Percentiles rank a stretch among this genome's conserved stretches.
These are phyloP conservation scores for Jaenimonas drosophilae DNA, from an alignment of 208 protist genomes.

Conservation along the genomic window DNA sequence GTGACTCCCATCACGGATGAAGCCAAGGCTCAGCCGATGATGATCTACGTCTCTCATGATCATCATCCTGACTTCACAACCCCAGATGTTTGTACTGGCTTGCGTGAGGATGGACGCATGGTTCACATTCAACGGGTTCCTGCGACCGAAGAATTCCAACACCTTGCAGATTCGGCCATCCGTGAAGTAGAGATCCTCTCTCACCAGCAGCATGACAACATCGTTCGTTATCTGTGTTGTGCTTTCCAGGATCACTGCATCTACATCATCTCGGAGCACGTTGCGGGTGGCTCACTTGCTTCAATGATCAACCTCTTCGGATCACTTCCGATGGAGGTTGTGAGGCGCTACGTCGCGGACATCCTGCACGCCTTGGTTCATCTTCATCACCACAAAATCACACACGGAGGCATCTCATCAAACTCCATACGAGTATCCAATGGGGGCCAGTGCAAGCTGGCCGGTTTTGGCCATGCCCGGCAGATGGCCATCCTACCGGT, in stretches of 20 bases:
- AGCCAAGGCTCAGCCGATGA: too few relatives aligned
- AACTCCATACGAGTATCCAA: conserved; percentile 72
- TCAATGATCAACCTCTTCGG: conserved; percentile 20
- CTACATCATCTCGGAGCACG: conserved; percentile 59
- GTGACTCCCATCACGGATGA: too few relatives aligned
- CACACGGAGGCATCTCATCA: conserved; percentile 68
- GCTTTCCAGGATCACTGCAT: conserved; percentile 22
- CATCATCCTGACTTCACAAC: too few relatives aligned
- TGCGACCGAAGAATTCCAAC: conserved; percentile 7
- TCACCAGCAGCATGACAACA: conserved; percentile 41
- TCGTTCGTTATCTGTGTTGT: conserved; percentile 48
- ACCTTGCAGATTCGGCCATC: conserved; percentile 16
- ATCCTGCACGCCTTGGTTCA: conserved; percentile 55
- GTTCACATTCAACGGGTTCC: conserved; percentile 49
- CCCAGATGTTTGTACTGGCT: background rate
- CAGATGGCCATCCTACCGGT: background rate
- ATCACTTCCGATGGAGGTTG: conserved; percentile 21
- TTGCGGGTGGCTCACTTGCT: conserved; percentile 48
- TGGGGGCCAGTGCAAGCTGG: conserved; percentile 59
- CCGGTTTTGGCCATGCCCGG: conserved; percentile 63
- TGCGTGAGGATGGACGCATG: conserved; percentile 21
- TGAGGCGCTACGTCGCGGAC: conserved; percentile 34
- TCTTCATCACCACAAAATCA: conserved; percentile 44
- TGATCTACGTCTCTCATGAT: too few relatives aligned
- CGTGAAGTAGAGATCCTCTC: conserved; percentile 46